Conservation (phyloP, 768 basidiomycete genomes). For the Tylopilus sp. region DNA sequence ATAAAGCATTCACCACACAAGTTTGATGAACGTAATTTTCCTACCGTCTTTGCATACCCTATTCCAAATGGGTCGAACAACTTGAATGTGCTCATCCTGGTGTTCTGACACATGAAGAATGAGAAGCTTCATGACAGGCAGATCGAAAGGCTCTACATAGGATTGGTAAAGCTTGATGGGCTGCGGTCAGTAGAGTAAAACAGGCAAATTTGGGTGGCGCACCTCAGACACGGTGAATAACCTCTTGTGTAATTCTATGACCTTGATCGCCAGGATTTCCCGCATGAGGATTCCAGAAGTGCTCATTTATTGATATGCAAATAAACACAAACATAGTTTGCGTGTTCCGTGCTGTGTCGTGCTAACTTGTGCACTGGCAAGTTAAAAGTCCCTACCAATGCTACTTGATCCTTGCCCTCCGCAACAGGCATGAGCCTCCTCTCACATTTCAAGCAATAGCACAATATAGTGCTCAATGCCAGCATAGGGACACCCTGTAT, state of each 20-base stretch:
- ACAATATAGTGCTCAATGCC: no score
- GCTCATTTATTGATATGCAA: no score
- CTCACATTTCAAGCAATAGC: no score
- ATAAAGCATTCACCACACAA: conserved; percentile 2
- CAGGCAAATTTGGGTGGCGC: conserved; percentile 18
- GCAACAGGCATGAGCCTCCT: no score
- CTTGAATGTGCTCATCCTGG: conserved; percentile 77
- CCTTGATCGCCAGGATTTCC: conserved; percentile 61
- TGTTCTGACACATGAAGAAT: conserved; percentile 94
- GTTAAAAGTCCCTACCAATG: no score
- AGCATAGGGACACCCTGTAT: no score
- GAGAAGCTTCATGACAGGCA: conserved; percentile 79
- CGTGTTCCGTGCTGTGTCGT: no score
- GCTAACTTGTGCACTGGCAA: no score
- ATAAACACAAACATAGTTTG: no score
- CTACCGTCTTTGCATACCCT: conserved; percentile 80
- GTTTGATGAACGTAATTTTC: conserved; percentile 18
- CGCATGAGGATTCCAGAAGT: conserved; percentile 56
- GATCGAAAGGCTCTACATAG: conserved; percentile 82
- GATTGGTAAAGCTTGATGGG: no score
- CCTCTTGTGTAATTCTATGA: conserved; percentile 51
- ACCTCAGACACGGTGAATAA: conserved; percentile 87
- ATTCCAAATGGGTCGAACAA: conserved; percentile 84
- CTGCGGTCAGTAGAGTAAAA: conserved; percentile 9
- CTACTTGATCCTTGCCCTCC: no score